Conservation (phyloP, 2,329 filamentous ascomycete genomes). For the Biscogniauxia marginata region DNA sequence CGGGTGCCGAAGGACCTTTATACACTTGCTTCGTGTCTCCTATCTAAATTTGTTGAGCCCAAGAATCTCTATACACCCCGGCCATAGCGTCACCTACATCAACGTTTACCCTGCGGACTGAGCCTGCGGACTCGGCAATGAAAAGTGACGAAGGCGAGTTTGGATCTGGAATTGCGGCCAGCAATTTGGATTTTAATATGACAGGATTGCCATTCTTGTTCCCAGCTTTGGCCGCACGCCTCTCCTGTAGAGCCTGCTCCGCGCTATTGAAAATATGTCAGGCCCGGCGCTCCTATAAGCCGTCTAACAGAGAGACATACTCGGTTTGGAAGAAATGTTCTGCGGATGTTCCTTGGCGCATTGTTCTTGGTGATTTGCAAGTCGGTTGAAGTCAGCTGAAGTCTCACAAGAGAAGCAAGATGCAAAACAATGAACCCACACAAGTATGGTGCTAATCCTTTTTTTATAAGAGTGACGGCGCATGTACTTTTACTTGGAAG, state of each 20-base stretch:
- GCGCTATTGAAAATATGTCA: slow-evolving; percentile 45
- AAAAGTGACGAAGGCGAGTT: slow-evolving; percentile 61
- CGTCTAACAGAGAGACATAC: slow-evolving; percentile 47
- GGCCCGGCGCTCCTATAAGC: slow-evolving; percentile 39
- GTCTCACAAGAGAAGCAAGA: background rate
- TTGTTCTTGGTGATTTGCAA: slow-evolving; percentile 34
- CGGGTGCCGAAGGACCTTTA: slow-evolving; percentile 73
- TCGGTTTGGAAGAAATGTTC: slow-evolving; percentile 92
- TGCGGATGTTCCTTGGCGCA: slow-evolving; percentile 64
- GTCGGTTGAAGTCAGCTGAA: background rate
- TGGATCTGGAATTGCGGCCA: slow-evolving; percentile 71
- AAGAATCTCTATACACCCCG: background rate
- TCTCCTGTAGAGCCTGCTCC: slow-evolving; percentile 45
- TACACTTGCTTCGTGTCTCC: slow-evolving; percentile 52
- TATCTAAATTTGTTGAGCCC: slow-evolving; percentile 32
- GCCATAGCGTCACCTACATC: slow-evolving; percentile 56
- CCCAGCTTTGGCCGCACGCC: slow-evolving; percentile 67
- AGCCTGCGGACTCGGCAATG: slow-evolving; percentile 84
- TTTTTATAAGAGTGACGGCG: too few relatives aligned
- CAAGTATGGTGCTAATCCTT: too few relatives aligned
- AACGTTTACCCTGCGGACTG: slow-evolving; percentile 69
- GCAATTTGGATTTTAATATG: slow-evolving; percentile 78
- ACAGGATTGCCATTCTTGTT: slow-evolving; percentile 86
- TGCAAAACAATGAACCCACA: too few relatives aligned
- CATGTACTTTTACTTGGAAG: too few relatives aligned